Percentiles rank a stretch among this genome's conserved stretches.
These are phyloP conservation scores for Lupinus albus DNA, from an alignment of 306 rosid genomes.

Conservation along the genomic window DNA sequence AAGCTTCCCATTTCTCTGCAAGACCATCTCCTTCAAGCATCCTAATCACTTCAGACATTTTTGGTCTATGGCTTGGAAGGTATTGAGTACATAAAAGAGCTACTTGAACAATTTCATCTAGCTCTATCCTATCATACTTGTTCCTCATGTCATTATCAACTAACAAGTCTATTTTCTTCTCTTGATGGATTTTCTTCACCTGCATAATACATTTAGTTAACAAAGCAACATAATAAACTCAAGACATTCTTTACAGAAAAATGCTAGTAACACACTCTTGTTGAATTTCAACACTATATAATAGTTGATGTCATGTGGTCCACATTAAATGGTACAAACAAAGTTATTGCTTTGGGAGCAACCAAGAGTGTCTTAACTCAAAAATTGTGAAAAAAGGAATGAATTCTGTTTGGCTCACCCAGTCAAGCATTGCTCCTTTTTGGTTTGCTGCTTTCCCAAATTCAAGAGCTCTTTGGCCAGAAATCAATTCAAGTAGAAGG, in stretches of 20 bases:
- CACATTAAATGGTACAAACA: not conserved
- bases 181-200: conserved; percentile 90
- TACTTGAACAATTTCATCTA: conserved; percentile 87
- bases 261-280: too few species aligned
- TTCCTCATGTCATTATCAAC: conserved; percentile 78
- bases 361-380: not conserved
- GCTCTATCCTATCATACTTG: conserved; percentile 75
- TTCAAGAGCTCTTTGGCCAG: conserved; percentile 89
- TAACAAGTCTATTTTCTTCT: conserved; percentile 77
- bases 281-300: too few species aligned
- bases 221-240: conserved; percentile 10
- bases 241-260: not conserved
- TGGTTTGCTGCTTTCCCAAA: conserved; percentile 89
- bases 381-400: conserved; percentile 9
- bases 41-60: conserved; percentile 93
- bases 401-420: conserved; percentile 59
- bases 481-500: conserved; percentile 84
- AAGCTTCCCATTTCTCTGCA: conserved; percentile 97
- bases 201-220: conserved; percentile 37
- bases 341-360: not conserved
- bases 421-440: conserved; percentile 95
- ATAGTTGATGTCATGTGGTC: not conserved
- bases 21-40: conserved; percentile 99
- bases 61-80: conserved; percentile 81
- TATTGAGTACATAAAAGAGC: conserved; percentile 87